Evolutionary conservation across 768 basidiomycete species (phyloP).

Genomic region (Mycena vulgaris): DNA sequence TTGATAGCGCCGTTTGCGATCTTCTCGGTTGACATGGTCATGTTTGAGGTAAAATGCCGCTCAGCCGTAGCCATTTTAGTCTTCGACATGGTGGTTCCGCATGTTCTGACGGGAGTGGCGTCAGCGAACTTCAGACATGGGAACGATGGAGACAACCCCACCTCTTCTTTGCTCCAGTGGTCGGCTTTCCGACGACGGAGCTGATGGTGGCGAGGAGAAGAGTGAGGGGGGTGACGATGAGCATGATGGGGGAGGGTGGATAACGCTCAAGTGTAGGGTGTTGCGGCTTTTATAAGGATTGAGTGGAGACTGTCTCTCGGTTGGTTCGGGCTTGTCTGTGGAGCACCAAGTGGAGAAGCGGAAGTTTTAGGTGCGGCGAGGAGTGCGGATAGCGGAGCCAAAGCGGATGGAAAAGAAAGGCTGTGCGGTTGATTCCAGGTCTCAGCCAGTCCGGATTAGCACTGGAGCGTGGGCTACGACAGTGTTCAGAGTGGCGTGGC

Average conservation of each 20-base stretch:
- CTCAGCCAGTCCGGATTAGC: no score
- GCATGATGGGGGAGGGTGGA: no score
- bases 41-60: not conserved
- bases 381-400: not conserved
- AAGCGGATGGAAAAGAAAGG: no score
- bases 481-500: no score
- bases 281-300: not conserved
- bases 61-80: not conserved
- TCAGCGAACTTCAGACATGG: no score
- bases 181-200: not conserved
- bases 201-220: not conserved
- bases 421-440: no score
- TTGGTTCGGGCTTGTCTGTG: not conserved
- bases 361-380: not conserved
- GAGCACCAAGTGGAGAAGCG: not conserved
- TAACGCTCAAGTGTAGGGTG: not conserved
- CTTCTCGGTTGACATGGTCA: not conserved
- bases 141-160: no score
- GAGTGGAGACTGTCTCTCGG: not conserved
- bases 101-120: not conserved
- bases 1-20: not conserved
- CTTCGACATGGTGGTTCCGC: not conserved
- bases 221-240: not conserved
- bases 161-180: not conserved
- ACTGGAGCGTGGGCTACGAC: no score